A percentile compares a stretch with the other conserved stretches of the same genome.
Conservation (phyloP, 805 yeast species). For the Cyberlindnera galapagoensis region DNA sequence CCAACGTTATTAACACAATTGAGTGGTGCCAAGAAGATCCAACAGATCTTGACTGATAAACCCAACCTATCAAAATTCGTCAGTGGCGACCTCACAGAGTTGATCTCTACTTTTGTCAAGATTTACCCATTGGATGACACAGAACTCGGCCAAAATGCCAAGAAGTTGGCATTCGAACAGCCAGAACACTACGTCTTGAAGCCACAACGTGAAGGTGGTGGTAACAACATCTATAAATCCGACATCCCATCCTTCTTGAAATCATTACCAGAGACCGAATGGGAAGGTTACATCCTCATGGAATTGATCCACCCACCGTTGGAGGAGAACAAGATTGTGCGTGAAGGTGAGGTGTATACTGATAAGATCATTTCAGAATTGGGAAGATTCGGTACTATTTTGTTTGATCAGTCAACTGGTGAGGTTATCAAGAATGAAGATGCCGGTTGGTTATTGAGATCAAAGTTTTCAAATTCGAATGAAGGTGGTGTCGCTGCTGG, state of each 20-base stretch:
- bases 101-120: slow-evolving; percentile 62
- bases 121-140: slow-evolving; percentile 83
- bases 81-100: slow-evolving; percentile 22
- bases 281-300: slow-evolving; percentile 93
- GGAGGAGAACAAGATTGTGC: slow-evolving; percentile 59
- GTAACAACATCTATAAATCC: slow-evolving; percentile 84
- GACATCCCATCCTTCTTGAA: slow-evolving; percentile 74
- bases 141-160: slow-evolving; percentile 54
- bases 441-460: slow-evolving; percentile 83
- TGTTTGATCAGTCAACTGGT: slow-evolving; percentile 64
- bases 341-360: slow-evolving; percentile 53
- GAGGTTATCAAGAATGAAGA: slow-evolving; percentile 53
- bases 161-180: slow-evolving; percentile 53
- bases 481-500: slow-evolving; percentile 99
- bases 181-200: slow-evolving; percentile 80
- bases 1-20: slow-evolving; percentile 87
- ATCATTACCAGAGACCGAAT: slow-evolving; percentile 54
- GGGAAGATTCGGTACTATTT: slow-evolving; percentile 80
- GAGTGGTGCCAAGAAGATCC: slow-evolving; percentile 90
- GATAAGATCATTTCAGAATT: slow-evolving; percentile 85
- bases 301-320: slow-evolving; percentile 80
- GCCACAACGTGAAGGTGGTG: slow-evolving; percentile 99
- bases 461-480: slow-evolving; percentile 79
- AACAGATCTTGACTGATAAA: slow-evolving; percentile 71
- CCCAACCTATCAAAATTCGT: slow-evolving; percentile 42